Percentiles rank a stretch among this genome's conserved stretches.
Evolutionary conservation across 1,139 yeast species (phyloP).

Genomic region (Komagataea norvegica): DNA sequence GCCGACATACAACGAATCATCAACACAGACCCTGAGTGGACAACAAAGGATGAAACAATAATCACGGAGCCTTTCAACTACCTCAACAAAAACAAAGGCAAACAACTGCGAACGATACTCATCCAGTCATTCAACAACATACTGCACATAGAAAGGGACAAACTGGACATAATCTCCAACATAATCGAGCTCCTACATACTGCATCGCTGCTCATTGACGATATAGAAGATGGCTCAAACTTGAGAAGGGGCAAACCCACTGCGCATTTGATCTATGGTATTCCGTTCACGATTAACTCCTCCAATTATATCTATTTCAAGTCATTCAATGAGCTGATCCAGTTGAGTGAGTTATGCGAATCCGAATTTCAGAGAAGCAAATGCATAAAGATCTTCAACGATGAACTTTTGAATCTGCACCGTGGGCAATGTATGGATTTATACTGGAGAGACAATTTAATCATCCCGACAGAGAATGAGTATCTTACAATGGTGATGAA

Average conservation of each 20-base stretch:
- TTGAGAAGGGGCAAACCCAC: conserved; percentile 72
- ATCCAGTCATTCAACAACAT: conserved; percentile 47
- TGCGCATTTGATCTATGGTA: conserved; percentile 72
- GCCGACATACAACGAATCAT: conserved; percentile 1
- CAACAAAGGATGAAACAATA: conserved; percentile 11
- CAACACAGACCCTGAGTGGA: conserved; percentile 8
- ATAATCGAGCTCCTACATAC: conserved; percentile 58
- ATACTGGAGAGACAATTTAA: conserved; percentile 72
- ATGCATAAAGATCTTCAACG: conserved; percentile 44
- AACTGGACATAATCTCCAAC: conserved; percentile 35
- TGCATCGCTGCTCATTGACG: conserved; percentile 71
- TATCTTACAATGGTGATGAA: conserved; percentile 79
- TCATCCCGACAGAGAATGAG: conserved; percentile 62
- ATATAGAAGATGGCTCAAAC: conserved; percentile 74
- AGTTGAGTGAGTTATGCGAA: conserved; percentile 26
- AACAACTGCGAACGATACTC: conserved; percentile 46
- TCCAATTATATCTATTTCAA: conserved; percentile 79
- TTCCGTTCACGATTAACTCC: conserved; percentile 75
- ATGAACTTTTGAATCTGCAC: conserved; percentile 76
- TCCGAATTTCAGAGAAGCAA: conserved; percentile 14
- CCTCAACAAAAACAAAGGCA: conserved; percentile 48
- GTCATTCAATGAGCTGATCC: conserved; percentile 51
- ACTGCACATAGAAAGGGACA: conserved; percentile 35
- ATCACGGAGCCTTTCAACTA: conserved; percentile 51
- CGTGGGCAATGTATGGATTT: conserved; percentile 87